Evolutionary conservation across 2,329 filamentous ascomycete genomes (phyloP), one percentile per base, ranked within the genome.

Genomic region (Talaromyces sp.): DNA sequence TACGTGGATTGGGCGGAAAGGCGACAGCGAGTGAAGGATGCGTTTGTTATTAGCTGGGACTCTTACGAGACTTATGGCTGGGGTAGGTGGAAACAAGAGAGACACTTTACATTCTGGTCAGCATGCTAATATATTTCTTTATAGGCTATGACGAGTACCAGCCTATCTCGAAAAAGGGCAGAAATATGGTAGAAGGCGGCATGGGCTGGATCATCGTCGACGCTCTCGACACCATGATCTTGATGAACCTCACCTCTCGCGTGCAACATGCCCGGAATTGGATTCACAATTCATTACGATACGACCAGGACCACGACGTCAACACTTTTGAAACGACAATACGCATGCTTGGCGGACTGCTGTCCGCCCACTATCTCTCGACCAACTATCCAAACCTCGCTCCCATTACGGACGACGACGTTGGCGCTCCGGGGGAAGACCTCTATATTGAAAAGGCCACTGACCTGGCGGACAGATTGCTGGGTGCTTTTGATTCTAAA

Each of bases 171-270:
- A 94, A 94, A 72, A 85, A 79, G 19, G 90, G 91, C 55, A 82
- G 81, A 56, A 87, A 94, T 68, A 97, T 99, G 93, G 87, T 91
- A 7, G 83, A 88, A 3, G 87, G 91, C 63, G 94, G 93, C 27
- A 83, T 99, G 76, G 94, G 94, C 31, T 99, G 95, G 94, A 97
- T 97, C 69, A 97, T 99, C 63, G 88, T 99, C 60, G 94, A 99
- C 77, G 87, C 93, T 12, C 80, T 99, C 64, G 94, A 99, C 75
- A 99, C 94, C 0, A 85, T 97, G 82, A 99, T 99, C 79, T 81
- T 99, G 63, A 99, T 99, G 94, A 97, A 97, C 74, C 81, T 96
- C 65, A 97, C 93, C 14, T 89, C 86, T 32, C 87, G 92, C 63
- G 83, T 99, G 43, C 83, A 87, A 41, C 87, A 95, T 69, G 93